Evolutionary conservation across 352 stramenopile species (phyloP).

Genomic region (Phytophthora cactorum): DNA sequence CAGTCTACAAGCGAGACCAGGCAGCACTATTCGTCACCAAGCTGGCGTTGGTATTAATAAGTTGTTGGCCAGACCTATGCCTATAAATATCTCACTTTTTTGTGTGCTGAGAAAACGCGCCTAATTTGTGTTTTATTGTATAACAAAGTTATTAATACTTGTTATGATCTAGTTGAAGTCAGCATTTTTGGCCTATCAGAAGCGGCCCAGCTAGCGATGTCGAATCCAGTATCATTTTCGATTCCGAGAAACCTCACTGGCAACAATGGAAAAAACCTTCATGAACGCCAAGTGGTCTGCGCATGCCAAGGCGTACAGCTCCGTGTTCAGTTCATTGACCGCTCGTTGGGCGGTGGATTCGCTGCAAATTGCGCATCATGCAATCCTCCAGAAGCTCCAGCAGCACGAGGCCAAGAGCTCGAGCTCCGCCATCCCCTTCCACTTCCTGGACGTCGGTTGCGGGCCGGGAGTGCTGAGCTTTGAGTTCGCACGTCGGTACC

Average conservation of each 20-base stretch:
- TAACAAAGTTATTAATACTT: no score
- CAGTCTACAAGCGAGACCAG: slow-evolving; percentile 13
- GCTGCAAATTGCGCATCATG: slow-evolving; percentile 38
- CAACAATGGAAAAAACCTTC: slow-evolving; percentile 37
- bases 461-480: slow-evolving; percentile 42
- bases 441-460: slow-evolving; percentile 48
- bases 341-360: slow-evolving; percentile 31
- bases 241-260: neutral
- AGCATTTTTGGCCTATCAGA: neutral
- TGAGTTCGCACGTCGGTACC: slow-evolving; percentile 44
- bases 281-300: slow-evolving; percentile 42
- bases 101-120: no score
- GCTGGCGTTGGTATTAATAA: neutral
- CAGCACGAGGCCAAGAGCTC: slow-evolving; percentile 23
- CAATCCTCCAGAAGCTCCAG: slow-evolving; percentile 23
- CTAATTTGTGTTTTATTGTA: no score
- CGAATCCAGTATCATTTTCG: no score
- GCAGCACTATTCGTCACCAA: slow-evolving; percentile 18
- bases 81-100: slow-evolving; percentile 17
- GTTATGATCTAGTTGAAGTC: neutral
- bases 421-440: slow-evolving; percentile 13
- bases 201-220: neutral
- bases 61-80: neutral
- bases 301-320: slow-evolving; percentile 37
- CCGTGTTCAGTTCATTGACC: slow-evolving; percentile 29